Percentiles rank a stretch among this genome's conserved stretches.
Conservation (phyloP, 495 filamentous ascomycete species). For the Penicillium macrosclerotiorum region DNA sequence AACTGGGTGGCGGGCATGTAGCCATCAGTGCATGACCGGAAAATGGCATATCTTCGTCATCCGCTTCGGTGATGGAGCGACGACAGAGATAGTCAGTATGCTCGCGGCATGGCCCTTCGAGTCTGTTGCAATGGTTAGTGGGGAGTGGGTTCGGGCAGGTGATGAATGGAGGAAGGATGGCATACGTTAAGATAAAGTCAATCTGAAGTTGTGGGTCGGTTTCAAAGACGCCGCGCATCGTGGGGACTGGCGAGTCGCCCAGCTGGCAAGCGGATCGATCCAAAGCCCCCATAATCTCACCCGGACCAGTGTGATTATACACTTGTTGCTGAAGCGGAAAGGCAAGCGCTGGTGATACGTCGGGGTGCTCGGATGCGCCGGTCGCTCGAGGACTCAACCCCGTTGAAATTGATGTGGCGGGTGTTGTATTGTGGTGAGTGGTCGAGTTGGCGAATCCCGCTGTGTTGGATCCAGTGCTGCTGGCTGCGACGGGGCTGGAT, state of each 20-base stretch:
- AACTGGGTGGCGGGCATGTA: constrained; percentile 69
- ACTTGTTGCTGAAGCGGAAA: constrained; percentile 33
- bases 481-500: constrained; percentile 33
- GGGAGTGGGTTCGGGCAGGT: constrained; percentile 15
- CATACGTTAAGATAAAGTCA: constrained; percentile 96
- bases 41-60: constrained; percentile 51
- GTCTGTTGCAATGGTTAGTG: constrained; percentile 47
- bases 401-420: constrained; percentile 38
- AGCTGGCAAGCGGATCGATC: constrained; percentile 28
- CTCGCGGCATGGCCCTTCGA: constrained; percentile 93
- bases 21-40: constrained; percentile 90
- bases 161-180: constrained; percentile 18
- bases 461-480: constrained; percentile 36
- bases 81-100: constrained; percentile 72
- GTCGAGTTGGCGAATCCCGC: constrained; percentile 22
- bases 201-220: constrained; percentile 75
- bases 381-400: constrained; percentile 34
- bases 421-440: constrained; percentile 33
- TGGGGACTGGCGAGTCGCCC: constrained; percentile 36
- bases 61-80: constrained; percentile 45
- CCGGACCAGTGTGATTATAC: constrained; percentile 22
- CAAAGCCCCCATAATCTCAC: constrained; percentile 29
- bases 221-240: constrained; percentile 63
- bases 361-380: constrained; percentile 32
- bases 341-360: constrained; percentile 32